Base-by-base conservation (phyloP, 176 grass and related monocot species). In the Zea mays region DNA sequence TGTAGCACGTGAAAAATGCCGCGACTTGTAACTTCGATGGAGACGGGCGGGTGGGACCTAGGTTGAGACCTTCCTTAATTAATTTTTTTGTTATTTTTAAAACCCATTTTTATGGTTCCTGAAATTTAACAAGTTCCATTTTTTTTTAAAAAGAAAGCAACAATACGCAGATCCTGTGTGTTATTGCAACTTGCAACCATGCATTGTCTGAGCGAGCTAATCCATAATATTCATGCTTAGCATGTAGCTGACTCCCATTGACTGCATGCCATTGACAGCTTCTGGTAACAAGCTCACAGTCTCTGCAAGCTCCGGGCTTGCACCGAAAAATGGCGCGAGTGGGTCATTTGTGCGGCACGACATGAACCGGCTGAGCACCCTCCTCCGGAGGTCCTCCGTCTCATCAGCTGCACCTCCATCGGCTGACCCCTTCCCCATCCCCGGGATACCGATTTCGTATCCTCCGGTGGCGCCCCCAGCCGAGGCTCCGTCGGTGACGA, bases 241-340 rank as follows among this genome's bases (percentile, higher is more conserved):
- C 40, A 41, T 5, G 40, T 6, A 5, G 17, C 19, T 12, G 41
- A 59, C 27, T 27, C 27, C 27, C 27, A 27, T 27, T 74, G 8
- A 21, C 14, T 27, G 27, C 27, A 27, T 27, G 27, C 39, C 4
- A 5, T 62, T 37, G 1, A 48, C 77, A 42, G 8, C 37, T 21
- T 62, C 35, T 1, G 64, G 84, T 10, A 62, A 81, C 44, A 81
- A 75, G 78, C 15, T 86, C 35, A 14, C 77, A 41, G 5, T 41
- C 13, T 63, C 47, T 9, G 20, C 45, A 1, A 2, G 3, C 0
- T 75, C 64, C 71, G 38, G 62, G 5, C 13, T 56, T 2, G 10
- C 61, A 52, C 77, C 73, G 12, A 60, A 14, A 43, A 14, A 43
- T 75, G 47, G 33, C 7, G 1, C 5, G 0, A 34, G 12, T 2